Conservation (phyloP, 2,329 filamentous ascomycete genomes). For the Neurospora sp. region DNA sequence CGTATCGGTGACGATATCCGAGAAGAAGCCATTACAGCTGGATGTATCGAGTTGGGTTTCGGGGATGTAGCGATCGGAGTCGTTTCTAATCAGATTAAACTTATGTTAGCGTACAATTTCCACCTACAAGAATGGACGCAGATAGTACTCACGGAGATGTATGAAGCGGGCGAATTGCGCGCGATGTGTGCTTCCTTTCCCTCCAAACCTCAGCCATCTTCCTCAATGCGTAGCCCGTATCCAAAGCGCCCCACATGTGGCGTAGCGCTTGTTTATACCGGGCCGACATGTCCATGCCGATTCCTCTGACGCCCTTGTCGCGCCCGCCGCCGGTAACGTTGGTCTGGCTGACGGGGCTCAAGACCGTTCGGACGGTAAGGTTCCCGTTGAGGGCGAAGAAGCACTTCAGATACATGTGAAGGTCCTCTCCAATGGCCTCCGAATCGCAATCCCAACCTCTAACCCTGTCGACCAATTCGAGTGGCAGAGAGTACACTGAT, state of each 20-base stretch:
- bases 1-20: slow-evolving; percentile 41
- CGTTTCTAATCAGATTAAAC: slow-evolving; percentile 26
- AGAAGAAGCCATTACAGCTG: slow-evolving; percentile 42
- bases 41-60: slow-evolving; percentile 32
- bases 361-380: slow-evolving; percentile 51
- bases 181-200: slow-evolving; percentile 45
- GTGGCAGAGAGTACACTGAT: slow-evolving; percentile 61
- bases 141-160: slow-evolving; percentile 27
- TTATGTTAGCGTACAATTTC: slow-evolving; percentile 11
- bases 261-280: slow-evolving; percentile 63
- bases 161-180: slow-evolving; percentile 47
- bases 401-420: slow-evolving; percentile 72
- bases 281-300: slow-evolving; percentile 48
- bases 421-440: slow-evolving; percentile 64
- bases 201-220: slow-evolving; percentile 47
- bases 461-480: slow-evolving; percentile 56
- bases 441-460: slow-evolving; percentile 63
- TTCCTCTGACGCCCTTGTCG: slow-evolving; percentile 41
- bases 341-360: slow-evolving; percentile 62
- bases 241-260: slow-evolving; percentile 68
- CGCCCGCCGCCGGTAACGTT: slow-evolving; percentile 54
- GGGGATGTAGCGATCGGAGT: slow-evolving; percentile 37
- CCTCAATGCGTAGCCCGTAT: slow-evolving; percentile 55
- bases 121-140: not conserved
- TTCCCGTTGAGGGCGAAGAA: slow-evolving; percentile 66